Conservation (phyloP, 2,329 filamentous ascomycete species). For the Coniochaeta prunicola region DNA sequence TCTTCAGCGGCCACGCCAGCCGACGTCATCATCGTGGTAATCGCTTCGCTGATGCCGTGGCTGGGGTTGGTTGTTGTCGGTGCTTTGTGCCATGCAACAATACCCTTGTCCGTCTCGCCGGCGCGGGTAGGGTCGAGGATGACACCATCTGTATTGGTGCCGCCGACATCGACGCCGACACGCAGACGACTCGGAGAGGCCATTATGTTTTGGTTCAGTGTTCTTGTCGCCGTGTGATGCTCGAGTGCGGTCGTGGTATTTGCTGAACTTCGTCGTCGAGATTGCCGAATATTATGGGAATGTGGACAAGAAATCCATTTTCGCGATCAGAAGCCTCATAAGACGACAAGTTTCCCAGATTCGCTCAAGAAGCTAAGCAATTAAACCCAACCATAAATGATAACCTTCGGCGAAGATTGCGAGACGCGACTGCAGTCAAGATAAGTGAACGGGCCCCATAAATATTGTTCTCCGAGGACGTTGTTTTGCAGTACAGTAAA, state of each 20-base stretch:
- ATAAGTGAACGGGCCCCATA: not conserved
- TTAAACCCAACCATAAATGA: not conserved
- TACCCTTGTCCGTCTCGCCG: constrained; percentile 28
- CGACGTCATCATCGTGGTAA: constrained; percentile 33
- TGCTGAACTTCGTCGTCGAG: not conserved
- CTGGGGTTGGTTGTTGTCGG: constrained; percentile 41
- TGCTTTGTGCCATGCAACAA: constrained; percentile 42
- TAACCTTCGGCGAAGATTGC: not conserved
- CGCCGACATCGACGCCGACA: constrained; percentile 40
- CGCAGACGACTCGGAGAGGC: constrained; percentile 17
- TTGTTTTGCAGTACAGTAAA: too few relatives aligned
- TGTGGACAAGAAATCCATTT: not conserved
- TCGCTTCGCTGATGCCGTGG: constrained; percentile 35
- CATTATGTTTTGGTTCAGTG: not conserved
- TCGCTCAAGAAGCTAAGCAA: not conserved
- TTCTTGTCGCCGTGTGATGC: not conserved
- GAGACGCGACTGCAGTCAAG: not conserved
- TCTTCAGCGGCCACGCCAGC: constrained; percentile 24
- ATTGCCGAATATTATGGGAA: not conserved
- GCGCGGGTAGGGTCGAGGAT: constrained; percentile 35
- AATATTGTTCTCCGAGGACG: not conserved
- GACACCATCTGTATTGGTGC: constrained; percentile 48
- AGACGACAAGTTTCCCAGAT: not conserved
- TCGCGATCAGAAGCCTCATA: too few relatives aligned
- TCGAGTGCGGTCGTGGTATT: not conserved